Percentiles rank a stretch among this genome's conserved stretches.
These are phyloP conservation scores for Chaetoceros muelleri DNA, from an alignment of 108 stramenopile species.

Conservation along the genomic window DNA sequence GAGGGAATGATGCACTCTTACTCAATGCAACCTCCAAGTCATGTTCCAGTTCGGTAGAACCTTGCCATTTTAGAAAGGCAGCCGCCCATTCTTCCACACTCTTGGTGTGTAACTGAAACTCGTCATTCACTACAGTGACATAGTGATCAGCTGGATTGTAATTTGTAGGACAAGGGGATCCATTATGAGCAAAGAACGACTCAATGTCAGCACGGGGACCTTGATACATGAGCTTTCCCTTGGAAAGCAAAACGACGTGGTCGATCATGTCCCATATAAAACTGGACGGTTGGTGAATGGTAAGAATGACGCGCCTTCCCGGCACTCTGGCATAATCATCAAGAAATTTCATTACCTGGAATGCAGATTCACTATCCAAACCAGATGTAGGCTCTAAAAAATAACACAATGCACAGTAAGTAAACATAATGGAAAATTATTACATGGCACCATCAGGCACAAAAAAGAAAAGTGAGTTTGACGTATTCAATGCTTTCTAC, in stretches of 20 bases:
- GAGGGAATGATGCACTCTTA: too few relatives aligned
- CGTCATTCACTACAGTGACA: slow-evolving; percentile 26
- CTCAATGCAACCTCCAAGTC: too few relatives aligned
- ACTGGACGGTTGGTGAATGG: slow-evolving; percentile 37
- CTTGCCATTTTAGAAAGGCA: slow-evolving; percentile 6
- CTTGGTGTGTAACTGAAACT: slow-evolving; percentile 27
- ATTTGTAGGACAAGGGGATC: slow-evolving; percentile 28
- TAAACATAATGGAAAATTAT: neutral
- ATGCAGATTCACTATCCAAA: slow-evolving; percentile 33
- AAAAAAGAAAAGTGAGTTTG: too few relatives aligned
- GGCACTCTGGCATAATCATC: slow-evolving; percentile 26
- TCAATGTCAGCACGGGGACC: slow-evolving; percentile 39
- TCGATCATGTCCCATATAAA: slow-evolving; percentile 51
- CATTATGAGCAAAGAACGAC: slow-evolving; percentile 30
- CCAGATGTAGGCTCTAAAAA: slow-evolving; percentile 18
- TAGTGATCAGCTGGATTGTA: slow-evolving; percentile 48
- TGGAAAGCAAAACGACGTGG: slow-evolving; percentile 36
- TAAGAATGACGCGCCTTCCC: slow-evolving; percentile 37
- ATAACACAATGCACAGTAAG: neutral
- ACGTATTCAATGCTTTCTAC: neutral
- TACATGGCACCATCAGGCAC: neutral
- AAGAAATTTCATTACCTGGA: slow-evolving; percentile 49
- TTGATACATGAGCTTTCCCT: slow-evolving; percentile 38
- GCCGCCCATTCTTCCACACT: slow-evolving; percentile 31
- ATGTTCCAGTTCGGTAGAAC: too few relatives aligned